phyloP scores from a whole-genome alignment of 2,329 filamentous ascomycete species.

The Ceratocystis albifundus region DNA sequence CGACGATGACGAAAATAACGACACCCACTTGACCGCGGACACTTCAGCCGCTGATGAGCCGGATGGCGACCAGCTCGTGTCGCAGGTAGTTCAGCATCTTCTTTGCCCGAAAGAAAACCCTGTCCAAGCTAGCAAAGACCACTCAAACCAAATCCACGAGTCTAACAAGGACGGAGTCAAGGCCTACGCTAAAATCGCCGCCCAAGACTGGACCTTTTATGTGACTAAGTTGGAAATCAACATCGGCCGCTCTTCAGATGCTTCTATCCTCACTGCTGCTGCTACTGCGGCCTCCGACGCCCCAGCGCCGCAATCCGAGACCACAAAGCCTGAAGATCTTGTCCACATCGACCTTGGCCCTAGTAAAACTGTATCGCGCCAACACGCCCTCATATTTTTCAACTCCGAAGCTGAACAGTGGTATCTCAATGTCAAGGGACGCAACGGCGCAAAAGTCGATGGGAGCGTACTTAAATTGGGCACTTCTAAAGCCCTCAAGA shows the following conservation, averaged over 20 bases:
- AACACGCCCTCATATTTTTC: conserved; percentile 65
- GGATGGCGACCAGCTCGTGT: conserved; percentile 46
- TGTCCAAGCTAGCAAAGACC: conserved; percentile 50
- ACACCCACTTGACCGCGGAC: conserved; percentile 35
- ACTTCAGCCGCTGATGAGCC: conserved; percentile 32
- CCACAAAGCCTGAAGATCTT: conserved; percentile 34
- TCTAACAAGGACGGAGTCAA: conserved; percentile 50
- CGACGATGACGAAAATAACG: conserved; percentile 38
- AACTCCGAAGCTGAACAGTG: conserved; percentile 58
- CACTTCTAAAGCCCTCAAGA: conserved; percentile 54
- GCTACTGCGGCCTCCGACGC: not conserved
- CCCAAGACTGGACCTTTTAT: conserved; percentile 75
- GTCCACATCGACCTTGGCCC: conserved; percentile 84
- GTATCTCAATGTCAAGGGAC: conserved; percentile 77
- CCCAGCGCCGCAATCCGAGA: not conserved
- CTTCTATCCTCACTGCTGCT: conserved; percentile 32
- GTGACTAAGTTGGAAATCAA: conserved; percentile 63
- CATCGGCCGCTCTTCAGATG: conserved; percentile 49
- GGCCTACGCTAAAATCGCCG: conserved; percentile 73
- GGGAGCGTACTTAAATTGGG: conserved; percentile 57
- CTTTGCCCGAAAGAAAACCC: conserved; percentile 33
- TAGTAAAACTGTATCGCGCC: conserved; percentile 67
- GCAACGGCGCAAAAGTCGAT: conserved; percentile 83
- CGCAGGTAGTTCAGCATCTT: conserved; percentile 44
- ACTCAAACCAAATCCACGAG: conserved; percentile 53